Evolutionary conservation across 352 stramenopile species (phyloP).

Genomic region (Pythium sukuiense): DNA sequence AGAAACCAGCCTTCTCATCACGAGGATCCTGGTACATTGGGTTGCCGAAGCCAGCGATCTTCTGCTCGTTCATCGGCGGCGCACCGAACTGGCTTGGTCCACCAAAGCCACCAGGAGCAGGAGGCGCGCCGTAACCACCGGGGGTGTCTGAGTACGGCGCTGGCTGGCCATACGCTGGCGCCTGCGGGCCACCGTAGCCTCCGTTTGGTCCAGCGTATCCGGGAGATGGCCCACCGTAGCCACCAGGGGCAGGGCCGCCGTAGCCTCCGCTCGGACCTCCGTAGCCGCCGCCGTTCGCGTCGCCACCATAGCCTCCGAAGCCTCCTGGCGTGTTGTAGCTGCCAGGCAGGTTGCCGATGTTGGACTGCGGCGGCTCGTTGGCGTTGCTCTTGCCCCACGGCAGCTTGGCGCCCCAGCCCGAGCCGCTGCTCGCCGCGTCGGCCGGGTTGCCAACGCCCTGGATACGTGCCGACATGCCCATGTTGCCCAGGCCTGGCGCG

Average conservation of each 20-base stretch:
- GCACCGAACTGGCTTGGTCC: conserved; percentile 45
- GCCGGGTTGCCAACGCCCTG: conserved; percentile 72
- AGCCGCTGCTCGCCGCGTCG: conserved; percentile 39
- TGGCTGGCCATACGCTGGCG: conserved; percentile 28
- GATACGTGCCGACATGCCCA: conserved; percentile 84
- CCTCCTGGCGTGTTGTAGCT: conserved; percentile 53
- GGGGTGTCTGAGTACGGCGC: conserved; percentile 32
- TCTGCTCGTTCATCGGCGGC: conserved; percentile 63
- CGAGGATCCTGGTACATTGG: conserved; percentile 93
- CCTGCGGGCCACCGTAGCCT: conserved; percentile 26
- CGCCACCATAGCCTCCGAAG: conserved; percentile 33
- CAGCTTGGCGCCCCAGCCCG: conserved; percentile 73
- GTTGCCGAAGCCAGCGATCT: conserved; percentile 94
- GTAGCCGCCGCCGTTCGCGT: conserved; percentile 12
- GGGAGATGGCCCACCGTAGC: conserved; percentile 32
- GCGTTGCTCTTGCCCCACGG: conserved; percentile 69
- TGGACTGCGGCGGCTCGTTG: conserved; percentile 46
- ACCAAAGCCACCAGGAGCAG: conserved; percentile 32
- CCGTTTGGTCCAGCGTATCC: conserved; percentile 35
- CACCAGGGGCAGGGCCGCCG: conserved; percentile 21
- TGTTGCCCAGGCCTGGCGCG: conserved; percentile 50
- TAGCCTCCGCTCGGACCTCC: conserved; percentile 17
- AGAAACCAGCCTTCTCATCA: conserved; percentile 85
- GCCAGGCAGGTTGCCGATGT: conserved; percentile 48
- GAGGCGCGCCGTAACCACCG: conserved; percentile 23